These are phyloP conservation scores for Trichoderma orchidacearum DNA, from an alignment of 495 filamentous ascomycete species.

Conservation along the genomic window DNA sequence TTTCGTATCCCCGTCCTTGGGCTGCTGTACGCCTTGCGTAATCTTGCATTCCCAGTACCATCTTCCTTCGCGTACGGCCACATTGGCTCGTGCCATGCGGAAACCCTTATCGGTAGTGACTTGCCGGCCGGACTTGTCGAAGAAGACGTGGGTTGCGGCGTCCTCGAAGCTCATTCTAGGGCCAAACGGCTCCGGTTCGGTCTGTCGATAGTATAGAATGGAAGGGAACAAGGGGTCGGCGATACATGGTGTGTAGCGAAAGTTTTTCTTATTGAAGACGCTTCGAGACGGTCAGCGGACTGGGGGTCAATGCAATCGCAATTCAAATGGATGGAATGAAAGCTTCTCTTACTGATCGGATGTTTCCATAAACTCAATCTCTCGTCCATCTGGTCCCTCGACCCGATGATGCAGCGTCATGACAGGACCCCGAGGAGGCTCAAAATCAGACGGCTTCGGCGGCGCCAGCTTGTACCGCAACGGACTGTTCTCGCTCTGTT, in stretches of 20 bases:
- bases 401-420: constrained; percentile 37
- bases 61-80: constrained; percentile 77
- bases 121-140: constrained; percentile 43
- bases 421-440: constrained; percentile 39
- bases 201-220: constrained; percentile 78
- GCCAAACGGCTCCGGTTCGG: constrained; percentile 68
- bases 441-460: constrained; percentile 44
- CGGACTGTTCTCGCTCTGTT: constrained; percentile 28
- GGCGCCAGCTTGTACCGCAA: constrained; percentile 44
- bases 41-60: constrained; percentile 94
- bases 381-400: constrained; percentile 25
- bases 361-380: constrained; percentile 44
- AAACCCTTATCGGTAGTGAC: constrained; percentile 72
- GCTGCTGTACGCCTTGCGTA: constrained; percentile 44
- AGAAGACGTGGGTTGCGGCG: constrained; percentile 61
- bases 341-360: constrained; percentile 47
- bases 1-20: constrained; percentile 21
- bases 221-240: constrained; percentile 76
- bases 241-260: constrained; percentile 81
- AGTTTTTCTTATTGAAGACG: constrained; percentile 82
- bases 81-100: constrained; percentile 75
- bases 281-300: constrained; percentile 32
- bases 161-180: constrained; percentile 86
- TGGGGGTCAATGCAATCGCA: constrained; percentile 17
- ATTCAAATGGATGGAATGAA: too few species aligned